Evolutionary conservation across 129 eudicot genomes (phyloP), one percentile per base, ranked within the genome.

Genomic region (Apium graveolens): DNA sequence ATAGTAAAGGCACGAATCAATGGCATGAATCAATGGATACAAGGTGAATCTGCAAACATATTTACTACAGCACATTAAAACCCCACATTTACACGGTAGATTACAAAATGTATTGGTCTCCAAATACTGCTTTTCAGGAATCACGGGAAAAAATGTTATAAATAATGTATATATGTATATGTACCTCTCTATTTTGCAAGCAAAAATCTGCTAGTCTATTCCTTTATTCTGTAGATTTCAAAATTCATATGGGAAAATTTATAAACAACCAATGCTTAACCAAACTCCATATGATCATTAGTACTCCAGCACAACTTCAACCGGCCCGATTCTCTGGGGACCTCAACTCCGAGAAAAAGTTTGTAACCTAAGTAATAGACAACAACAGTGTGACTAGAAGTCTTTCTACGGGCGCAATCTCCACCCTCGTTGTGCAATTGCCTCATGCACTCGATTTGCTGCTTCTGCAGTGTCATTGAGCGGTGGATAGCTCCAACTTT

Each of bases 401-500:
- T 11, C 29, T 70, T 76, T 43, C 80, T 91, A 91, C 43, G 96
- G 89, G 75, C 93, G 87, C 80, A 93, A 84, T 83, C 87, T 87
- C 97, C 98, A 93, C 76, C 97, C 98, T 53, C 98, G 92, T 39
- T 90, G 92, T 63, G 92, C 96, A 83, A 95, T 90, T 75, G 97
- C 98, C 81, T 91, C 86, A 69, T 79, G 97, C 51, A 91, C 93
- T 69, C 88, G 93, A 37, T 79, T 86, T 43, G 96, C 98, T 76
- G 96, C 98, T 76, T 89, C 97, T 20, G 94, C 96, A 31, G 98
- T 91, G 84, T 95, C 98, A 46, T 88, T 91, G 17, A 95, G 83
- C 13, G 97, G 98, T 11, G 98, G 98, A 75, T 95, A 95, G 82
- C 98, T 91, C 98, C 98, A 95, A 84, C 86, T 90, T 76, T 91